Evolutionary conservation across 495 filamentous ascomycete genomes (phyloP), one percentile per base, ranked within the genome.

Genomic region (Elasticomyces elasticus): DNA sequence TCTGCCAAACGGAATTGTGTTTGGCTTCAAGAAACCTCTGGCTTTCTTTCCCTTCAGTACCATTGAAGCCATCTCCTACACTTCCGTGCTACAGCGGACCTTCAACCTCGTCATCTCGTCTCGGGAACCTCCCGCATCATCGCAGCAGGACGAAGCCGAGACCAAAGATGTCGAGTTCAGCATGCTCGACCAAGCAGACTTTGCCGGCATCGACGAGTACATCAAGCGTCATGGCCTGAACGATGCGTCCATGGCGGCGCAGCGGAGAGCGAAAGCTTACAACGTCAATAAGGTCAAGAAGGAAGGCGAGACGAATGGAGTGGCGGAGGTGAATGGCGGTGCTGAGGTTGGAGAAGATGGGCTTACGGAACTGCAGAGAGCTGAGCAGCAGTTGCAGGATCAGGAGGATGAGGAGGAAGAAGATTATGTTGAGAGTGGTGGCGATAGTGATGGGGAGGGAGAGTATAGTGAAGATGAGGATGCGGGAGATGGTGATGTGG

Each of bases 11-110:
- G 92, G 92, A 1, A 91, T 98, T 42, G 66, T 98, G 26, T 98
- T 86, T 75, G 89, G 81, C 0, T 97, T 95, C 78, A 95, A 95
- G 68, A 98, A 98, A 64, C 92, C 92, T 0, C 71, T 98, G 23
- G 62, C 87, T 15, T 95, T 88, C 73, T 82, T 97, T 56, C 81
- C 87, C 2, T 85, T 94, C 42, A 79, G 85, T 41, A 72, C 75
- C 35, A 84, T 97, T 48, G 81, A 82, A 2, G 85, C 85, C 10
- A 77, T 96, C 13, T 89, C 84, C 47, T 97, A 95, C 65, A 94
- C 88, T 3, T 89, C 78, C 27, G 84, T 98, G 45, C 75, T 97
- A 4, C 89, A 92, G 60, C 81, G 87, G 6, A 97, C 92, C 0
- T 97, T 98, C 71, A 96, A 97, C 56, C 81, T 98, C 24, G 85